Base-by-base conservation (phyloP, 2,329 filamentous ascomycete genomes). In the Ascocoryne sarcoides region DNA sequence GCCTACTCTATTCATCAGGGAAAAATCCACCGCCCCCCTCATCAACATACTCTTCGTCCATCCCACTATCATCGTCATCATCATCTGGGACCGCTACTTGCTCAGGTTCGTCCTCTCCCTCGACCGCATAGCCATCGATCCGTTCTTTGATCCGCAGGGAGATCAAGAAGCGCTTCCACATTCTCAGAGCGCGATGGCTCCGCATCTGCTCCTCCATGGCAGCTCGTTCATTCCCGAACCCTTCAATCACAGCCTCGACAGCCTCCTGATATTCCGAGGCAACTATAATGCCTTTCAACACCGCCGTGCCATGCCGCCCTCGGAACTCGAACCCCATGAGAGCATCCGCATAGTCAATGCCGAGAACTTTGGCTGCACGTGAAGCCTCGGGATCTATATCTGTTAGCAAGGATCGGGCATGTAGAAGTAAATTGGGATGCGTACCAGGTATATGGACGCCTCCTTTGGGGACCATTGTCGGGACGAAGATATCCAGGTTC, bases 401-500 rank as follows among this genome's bases (percentile, higher is more conserved):
- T 64, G 4, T 62, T 54, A 17, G 46, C 30, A 18, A 37, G 36
- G 9, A 4, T 20, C 7, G 14, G 5, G 26, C 14, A 7, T 29
- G 17, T 28, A n/a, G 19, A 18, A 23, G 30, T n/a, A n/a, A n/a
- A n/a, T n/a, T 15, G 15, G 5, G 10, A 21, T 21, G 47, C 46
- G 69, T 69, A 39, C 76, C 64, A 2, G 72, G 71, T 8, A 96
- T 66, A 59, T 96, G 87, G 2, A 78, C 72, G 1, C 85, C 89
- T 0, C 92, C 90, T 30, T 65, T 63, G 0, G 92, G 92, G 0
- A 96, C 71, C 92, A 98, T 96, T 46, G 79, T 86, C 0, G 86
- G 81, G 9, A 95, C 88, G 59, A 90, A 96, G 29, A 94, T 75
- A 55, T 96, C 92, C 44, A 96, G 81, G 56, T 98, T 98, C 9